Evolutionary conservation across 2,329 filamentous ascomycete species (phyloP).

Genomic region (Metarhizium anisopliae): DNA sequence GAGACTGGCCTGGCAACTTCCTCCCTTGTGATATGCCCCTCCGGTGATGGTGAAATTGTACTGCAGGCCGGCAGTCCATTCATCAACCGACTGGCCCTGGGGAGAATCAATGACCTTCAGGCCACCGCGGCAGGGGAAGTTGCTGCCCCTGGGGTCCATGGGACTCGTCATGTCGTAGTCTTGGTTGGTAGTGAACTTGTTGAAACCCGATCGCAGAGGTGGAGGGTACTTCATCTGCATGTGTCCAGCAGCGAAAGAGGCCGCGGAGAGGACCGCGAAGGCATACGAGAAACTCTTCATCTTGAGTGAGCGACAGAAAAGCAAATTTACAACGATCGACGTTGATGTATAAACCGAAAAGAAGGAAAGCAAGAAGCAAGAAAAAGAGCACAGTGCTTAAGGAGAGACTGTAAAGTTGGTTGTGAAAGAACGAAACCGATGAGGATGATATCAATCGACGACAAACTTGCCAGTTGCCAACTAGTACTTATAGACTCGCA

Average conservation of each 20-base stretch:
- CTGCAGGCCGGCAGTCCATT: conserved; percentile 41
- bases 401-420: not conserved
- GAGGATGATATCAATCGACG: not conserved
- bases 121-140: conserved; percentile 71
- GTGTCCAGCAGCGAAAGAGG: conserved; percentile 30
- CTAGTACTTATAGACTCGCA: not conserved
- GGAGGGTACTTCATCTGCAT: conserved; percentile 46
- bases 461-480: not conserved
- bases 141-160: conserved; percentile 46
- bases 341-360: not conserved
- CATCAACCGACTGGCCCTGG: conserved; percentile 44
- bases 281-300: conserved; percentile 33
- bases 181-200: conserved; percentile 38
- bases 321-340: not conserved
- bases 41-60: conserved; percentile 48
- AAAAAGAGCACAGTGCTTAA: not conserved
- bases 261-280: conserved; percentile 10
- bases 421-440: not conserved
- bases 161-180: conserved; percentile 69
- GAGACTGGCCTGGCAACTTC: conserved; percentile 54
- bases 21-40: conserved; percentile 42
- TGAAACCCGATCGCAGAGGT: conserved; percentile 44
- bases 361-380: not conserved
- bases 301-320: conserved; percentile 12
- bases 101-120: conserved; percentile 37